Percentiles rank a stretch among this genome's conserved stretches.
phyloP scores from a whole-genome alignment of 2,329 filamentous ascomycete species.

The Pyrenophora graminea region DNA sequence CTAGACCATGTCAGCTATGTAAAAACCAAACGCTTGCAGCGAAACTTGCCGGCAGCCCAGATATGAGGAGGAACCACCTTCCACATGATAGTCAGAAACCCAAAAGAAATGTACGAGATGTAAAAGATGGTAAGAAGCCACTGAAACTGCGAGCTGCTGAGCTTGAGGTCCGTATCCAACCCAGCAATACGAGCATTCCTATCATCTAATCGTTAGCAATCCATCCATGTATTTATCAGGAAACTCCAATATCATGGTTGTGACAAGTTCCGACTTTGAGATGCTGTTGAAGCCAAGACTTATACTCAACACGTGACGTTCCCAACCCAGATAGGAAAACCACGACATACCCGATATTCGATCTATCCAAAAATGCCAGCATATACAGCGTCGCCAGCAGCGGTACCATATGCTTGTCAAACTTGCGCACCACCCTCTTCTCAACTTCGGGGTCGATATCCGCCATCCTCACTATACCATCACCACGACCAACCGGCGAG shows the following conservation, averaged over 20 bases:
- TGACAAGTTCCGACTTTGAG: too few species aligned
- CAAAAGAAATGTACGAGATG: constrained; percentile 46
- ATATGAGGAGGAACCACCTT: constrained; percentile 43
- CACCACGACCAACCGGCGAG: not conserved
- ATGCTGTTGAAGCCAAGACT: too few species aligned
- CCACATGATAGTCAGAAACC: constrained; percentile 45
- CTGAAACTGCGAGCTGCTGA: constrained; percentile 34
- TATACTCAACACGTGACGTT: too few species aligned
- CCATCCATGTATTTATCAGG: not conserved
- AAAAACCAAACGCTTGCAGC: too few species aligned
- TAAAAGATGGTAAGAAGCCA: constrained; percentile 48
- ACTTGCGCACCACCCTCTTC: constrained; percentile 34
- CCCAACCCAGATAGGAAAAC: too few species aligned
- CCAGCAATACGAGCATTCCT: constrained; percentile 50
- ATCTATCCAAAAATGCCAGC: constrained; percentile 44
- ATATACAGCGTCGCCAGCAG: constrained; percentile 42
- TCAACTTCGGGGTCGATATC: constrained; percentile 27
- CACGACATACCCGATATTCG: constrained; percentile 43
- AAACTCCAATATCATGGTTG: too few species aligned
- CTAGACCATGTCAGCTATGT: too few species aligned
- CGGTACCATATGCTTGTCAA: constrained; percentile 39
- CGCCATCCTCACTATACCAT: not conserved
- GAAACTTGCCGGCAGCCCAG: constrained; percentile 35
- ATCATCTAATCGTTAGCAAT: not conserved
- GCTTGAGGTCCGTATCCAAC: constrained; percentile 40